These are phyloP conservation scores for Aspergillus hancockii DNA, from an alignment of 495 filamentous ascomycete species.

Conservation along the genomic window DNA sequence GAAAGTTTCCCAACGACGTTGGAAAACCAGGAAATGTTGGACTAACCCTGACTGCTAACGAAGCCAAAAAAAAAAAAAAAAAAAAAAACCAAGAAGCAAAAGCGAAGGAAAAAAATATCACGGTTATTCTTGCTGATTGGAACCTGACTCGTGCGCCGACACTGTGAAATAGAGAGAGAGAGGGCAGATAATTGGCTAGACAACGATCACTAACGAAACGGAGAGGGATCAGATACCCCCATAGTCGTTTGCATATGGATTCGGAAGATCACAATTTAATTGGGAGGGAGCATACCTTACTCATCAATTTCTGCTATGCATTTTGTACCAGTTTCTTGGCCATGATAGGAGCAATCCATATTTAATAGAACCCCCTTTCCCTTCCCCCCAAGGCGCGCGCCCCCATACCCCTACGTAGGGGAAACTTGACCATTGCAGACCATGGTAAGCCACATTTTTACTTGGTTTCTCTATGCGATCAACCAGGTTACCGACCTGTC, in stretches of 20 bases:
- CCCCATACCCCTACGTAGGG: neutral
- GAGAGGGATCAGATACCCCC: neutral
- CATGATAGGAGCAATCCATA: neutral
- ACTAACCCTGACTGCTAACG: too few species aligned
- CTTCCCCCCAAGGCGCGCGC: neutral
- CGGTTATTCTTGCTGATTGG: too few species aligned
- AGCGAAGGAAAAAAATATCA: too few species aligned
- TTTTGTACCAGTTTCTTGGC: neutral
- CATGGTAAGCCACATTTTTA: constrained; percentile 9
- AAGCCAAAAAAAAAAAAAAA: too few species aligned
- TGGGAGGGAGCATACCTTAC: neutral
- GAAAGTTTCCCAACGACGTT: too few species aligned
- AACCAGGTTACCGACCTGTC: constrained; percentile 4
- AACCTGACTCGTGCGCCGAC: too few species aligned
- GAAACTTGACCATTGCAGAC: neutral
- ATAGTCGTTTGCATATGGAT: neutral
- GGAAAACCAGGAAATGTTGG: too few species aligned
- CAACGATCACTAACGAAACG: too few species aligned
- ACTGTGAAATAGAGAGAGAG: too few species aligned
- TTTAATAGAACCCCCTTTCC: neutral
- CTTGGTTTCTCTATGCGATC: constrained; percentile 4
- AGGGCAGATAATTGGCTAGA: too few species aligned
- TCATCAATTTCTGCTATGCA: neutral
- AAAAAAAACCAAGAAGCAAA: too few species aligned
- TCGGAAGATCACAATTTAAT: neutral